Base-by-base conservation (phyloP, 306 rosid species). In the Arachis stenosperma region DNA sequence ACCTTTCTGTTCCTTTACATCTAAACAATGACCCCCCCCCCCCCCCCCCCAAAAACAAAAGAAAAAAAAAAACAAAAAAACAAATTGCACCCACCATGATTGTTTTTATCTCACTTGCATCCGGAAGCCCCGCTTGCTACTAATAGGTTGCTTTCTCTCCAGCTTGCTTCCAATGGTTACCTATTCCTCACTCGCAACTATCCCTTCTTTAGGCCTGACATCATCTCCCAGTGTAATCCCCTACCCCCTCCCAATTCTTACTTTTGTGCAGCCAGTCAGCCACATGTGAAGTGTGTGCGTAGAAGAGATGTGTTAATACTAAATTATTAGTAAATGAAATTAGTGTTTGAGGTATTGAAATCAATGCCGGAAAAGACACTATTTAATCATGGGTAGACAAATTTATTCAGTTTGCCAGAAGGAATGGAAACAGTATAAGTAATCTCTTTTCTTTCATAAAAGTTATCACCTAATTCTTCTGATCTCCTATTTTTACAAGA, bases 401-500 rank as follows among this genome's bases (percentile, higher is more conserved):
- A 55, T 47, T 39, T 47, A 37, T 42, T 22, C 15, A 63, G 43
- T 27, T 65, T 48, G 57, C 67, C 57, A 40, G 13, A 66, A 50
- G 75, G 52, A 33, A 73, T 14, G 9, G 13, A 53, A 61, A 52
- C 67, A 52, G 39, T 15, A 61, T 39, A 10, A 22, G 17, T 14
- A 40, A n/a, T 9, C 29, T 57, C 46, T 57, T 39, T 59, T 33
- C 42, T 61, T 53, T 37, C 53, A 17, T 52, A 39, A 50, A 27
- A n/a, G 41, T 48, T 7, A 48, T 71, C 50, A 30, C 37, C 12
- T 41, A 47, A 39, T 65, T 1, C 56, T 62, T 56, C 30, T 65
- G 52, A 61, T 44, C 9, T 57, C 70, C 70, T 48, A 60, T n/a
- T n/a, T 60, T 65, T 33, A 12, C 50, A 33, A 54, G 58, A 64